Conservation (phyloP, 768 basidiomycete genomes). For the Leccinum broughii region DNA sequence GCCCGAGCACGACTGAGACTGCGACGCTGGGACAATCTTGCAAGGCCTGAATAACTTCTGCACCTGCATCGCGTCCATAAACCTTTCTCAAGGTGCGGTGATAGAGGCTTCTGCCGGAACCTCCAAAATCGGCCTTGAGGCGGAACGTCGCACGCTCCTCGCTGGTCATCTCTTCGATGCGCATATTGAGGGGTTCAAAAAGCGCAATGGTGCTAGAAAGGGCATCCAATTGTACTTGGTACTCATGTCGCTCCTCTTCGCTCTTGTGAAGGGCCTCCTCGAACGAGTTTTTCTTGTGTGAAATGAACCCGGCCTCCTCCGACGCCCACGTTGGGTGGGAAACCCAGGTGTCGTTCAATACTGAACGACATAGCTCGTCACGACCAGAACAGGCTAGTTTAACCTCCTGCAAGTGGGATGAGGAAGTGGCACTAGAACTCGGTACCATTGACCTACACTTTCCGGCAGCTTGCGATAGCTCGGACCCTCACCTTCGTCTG, state of each 20-base stretch:
- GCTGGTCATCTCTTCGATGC: conserved; percentile 84
- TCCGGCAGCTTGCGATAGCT: conserved; percentile 91
- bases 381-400: conserved; percentile 90
- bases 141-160: conserved; percentile 84
- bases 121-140: conserved; percentile 87
- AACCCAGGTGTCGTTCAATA: conserved; percentile 97
- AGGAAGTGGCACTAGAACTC: not conserved
- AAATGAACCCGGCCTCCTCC: conserved; percentile 90
- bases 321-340: conserved; percentile 99
- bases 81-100: conserved; percentile 92
- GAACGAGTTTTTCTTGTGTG: conserved; percentile 95
- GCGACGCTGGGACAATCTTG: conserved; percentile 91
- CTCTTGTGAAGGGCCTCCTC: conserved; percentile 96
- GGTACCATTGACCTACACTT: conserved; percentile 57
- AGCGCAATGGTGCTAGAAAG: conserved; percentile 87
- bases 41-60: conserved; percentile 79
- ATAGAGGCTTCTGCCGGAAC: conserved; percentile 82
- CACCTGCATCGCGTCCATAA: conserved; percentile 78
- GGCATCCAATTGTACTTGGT: conserved; percentile 92
- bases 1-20: conserved; percentile 85
- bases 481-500: conserved; percentile 85
- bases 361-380: conserved; percentile 91
- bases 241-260: conserved; percentile 98
- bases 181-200: conserved; percentile 81
- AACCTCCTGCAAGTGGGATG: conserved; percentile 62